Evolutionary conservation across 2,329 filamentous ascomycete genomes (phyloP).

Genomic region (Aspergillus glaucus): DNA sequence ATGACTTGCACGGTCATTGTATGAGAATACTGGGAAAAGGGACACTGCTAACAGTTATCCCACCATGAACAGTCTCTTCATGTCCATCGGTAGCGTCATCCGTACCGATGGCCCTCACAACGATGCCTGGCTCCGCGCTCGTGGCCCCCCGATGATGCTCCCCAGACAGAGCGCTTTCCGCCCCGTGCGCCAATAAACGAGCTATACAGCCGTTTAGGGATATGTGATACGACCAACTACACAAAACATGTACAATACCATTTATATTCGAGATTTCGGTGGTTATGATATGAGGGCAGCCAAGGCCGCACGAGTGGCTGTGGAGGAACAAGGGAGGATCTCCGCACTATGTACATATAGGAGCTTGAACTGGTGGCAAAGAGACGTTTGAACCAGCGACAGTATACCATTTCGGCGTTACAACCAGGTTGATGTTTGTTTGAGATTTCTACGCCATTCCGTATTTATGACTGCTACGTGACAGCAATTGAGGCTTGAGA

Average conservation of each 20-base stretch:
- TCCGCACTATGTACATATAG: conserved; percentile 15
- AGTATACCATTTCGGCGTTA: neutral
- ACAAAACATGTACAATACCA: conserved; percentile 28
- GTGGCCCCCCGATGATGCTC: conserved; percentile 66
- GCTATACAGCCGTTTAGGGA: conserved; percentile 6
- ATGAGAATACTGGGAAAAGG: neutral
- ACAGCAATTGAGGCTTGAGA: too few relatives aligned
- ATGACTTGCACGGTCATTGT: neutral
- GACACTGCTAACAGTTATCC: neutral
- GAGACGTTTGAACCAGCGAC: neutral
- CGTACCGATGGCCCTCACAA: conserved; percentile 80
- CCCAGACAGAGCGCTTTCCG: conserved; percentile 38
- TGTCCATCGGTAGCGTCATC: conserved; percentile 96
- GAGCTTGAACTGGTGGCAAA: neutral
- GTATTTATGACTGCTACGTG: neutral
- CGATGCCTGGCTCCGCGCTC: conserved; percentile 67
- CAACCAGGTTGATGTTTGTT: neutral
- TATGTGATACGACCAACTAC: conserved; percentile 17
- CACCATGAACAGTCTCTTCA: conserved; percentile 66
- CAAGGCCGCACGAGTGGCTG: neutral
- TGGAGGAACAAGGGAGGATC: neutral
- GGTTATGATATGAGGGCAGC: neutral
- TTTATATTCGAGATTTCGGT: conserved; percentile 4
- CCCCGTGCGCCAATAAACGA: conserved; percentile 24
- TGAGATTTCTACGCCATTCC: neutral